These are phyloP conservation scores for Bruguiera hainesii DNA, from an alignment of 441 rosid species.

Conservation along the genomic window DNA sequence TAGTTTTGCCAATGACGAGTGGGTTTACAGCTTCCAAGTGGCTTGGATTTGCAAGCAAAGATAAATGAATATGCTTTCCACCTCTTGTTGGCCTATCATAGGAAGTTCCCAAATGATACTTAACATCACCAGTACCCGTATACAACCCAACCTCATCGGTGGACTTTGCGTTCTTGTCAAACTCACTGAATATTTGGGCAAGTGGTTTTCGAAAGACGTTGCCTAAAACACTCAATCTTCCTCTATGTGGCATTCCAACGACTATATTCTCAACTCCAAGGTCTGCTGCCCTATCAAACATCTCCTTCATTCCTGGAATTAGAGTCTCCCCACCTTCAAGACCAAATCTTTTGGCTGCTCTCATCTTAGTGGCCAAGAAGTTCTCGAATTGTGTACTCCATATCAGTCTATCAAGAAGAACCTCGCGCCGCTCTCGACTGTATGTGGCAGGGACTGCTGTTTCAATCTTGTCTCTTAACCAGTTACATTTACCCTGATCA, in stretches of 20 bases:
- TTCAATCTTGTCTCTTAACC: conserved; percentile 96
- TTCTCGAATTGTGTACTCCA: conserved; percentile 98
- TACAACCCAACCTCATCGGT: conserved; percentile 92
- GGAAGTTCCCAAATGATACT: conserved; percentile 95
- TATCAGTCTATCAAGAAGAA: conserved; percentile 85
- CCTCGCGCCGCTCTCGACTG: conserved; percentile 78
- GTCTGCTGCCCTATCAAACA: conserved; percentile 95
- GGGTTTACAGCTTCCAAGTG: conserved; percentile 98
- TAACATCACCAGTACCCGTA: conserved; percentile 98
- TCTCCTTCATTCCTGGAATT: conserved; percentile 99
- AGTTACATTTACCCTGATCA: conserved; percentile 81
- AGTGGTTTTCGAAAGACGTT: conserved; percentile 94
- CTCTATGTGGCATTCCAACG: conserved; percentile 97
- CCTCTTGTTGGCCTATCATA: conserved; percentile 96
- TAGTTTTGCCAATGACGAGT: conserved; percentile 90
- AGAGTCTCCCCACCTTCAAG: conserved; percentile 97
- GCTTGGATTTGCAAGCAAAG: conserved; percentile 97
- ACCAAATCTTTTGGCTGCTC: conserved; percentile 93
- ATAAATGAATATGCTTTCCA: conserved; percentile 88
- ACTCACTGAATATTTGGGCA: conserved; percentile 90
- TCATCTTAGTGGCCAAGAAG: conserved; percentile 95
- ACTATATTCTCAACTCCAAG: conserved; percentile 98
- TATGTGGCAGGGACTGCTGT: conserved; percentile 80
- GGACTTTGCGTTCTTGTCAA: conserved; percentile 78
- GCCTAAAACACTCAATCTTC: conserved; percentile 90